These are phyloP conservation scores for Chlamydomonas reinhardtii DNA, from an alignment of 163 green algal species.

Conservation along the genomic window DNA sequence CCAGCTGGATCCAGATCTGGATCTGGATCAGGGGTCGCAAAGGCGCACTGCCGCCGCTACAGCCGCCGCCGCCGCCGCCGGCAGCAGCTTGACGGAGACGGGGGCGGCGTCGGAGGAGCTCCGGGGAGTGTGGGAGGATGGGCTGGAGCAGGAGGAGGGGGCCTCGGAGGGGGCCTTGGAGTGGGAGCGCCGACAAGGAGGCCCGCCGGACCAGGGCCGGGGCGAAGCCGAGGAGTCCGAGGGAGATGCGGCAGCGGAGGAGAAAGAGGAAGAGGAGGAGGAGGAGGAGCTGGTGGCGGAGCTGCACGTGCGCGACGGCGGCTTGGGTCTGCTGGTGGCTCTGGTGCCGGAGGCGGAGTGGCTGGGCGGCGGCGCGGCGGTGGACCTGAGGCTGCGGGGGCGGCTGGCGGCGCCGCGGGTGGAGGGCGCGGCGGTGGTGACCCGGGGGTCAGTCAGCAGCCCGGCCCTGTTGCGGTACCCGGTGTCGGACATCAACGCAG, in stretches of 20 bases:
- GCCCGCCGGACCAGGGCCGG: no score
- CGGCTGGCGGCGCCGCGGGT: slow-evolving; percentile 59
- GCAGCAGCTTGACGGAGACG: no score
- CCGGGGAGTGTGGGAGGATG: background rate
- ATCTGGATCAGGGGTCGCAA: no score
- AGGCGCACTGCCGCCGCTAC: no score
- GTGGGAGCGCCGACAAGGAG: no score
- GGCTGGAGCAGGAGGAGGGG: background rate
- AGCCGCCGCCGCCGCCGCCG: no score
- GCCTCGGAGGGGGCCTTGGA: no score
- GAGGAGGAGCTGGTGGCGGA: slow-evolving; percentile 37
- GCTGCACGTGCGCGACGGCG: slow-evolving; percentile 77
- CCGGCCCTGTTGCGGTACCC: slow-evolving; percentile 67
- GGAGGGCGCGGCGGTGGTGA: background rate
- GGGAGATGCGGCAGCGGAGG: no score
- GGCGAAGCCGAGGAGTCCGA: no score
- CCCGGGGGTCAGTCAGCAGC: background rate
- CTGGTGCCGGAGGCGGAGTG: slow-evolving; percentile 80
- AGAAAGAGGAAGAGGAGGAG: background rate
- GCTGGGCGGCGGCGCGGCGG: slow-evolving; percentile 73
- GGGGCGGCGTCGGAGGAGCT: background rate
- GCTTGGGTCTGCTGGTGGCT: slow-evolving; percentile 84
- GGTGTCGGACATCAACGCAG: slow-evolving; percentile 66
- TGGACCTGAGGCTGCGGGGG: slow-evolving; percentile 73
- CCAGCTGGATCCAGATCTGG: no score